Conservation (phyloP, 306 rosid species). For the Quercus wislizeni region DNA sequence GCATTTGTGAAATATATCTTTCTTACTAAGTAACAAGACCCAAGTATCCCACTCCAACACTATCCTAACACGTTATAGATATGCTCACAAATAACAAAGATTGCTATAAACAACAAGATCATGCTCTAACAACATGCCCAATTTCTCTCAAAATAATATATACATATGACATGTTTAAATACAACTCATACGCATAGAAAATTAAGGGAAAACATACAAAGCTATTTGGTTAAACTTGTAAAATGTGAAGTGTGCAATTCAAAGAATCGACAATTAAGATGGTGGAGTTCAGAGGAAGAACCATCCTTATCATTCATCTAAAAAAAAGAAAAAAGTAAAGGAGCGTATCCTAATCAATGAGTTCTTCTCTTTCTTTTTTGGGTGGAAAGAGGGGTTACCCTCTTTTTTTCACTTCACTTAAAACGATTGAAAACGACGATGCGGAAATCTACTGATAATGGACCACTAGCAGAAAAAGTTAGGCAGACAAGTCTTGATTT, state of each 20-base stretch:
- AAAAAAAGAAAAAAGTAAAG: not conserved
- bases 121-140: not conserved
- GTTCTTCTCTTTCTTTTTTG: not conserved
- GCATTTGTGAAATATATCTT: slow-evolving; percentile 24
- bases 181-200: not conserved
- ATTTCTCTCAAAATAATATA: not conserved
- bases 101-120: not conserved
- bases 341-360: not conserved
- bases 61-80: not conserved
- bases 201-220: not conserved
- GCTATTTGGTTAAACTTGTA: not conserved
- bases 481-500: not conserved
- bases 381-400: not conserved
- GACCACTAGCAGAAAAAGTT: slow-evolving; percentile 13
- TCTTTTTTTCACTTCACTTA: not conserved
- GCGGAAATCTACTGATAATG: not conserved
- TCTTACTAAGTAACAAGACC: not conserved
- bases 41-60: not conserved
- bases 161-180: not conserved
- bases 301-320: too few relatives aligned
- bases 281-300: not conserved
- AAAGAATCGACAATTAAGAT: not conserved
- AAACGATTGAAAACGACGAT: slow-evolving; percentile 19
- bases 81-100: not conserved
- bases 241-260: not conserved